Evolutionary conservation across 192 early-diverging fungal species (phyloP).

Genomic region (Coemansia sp.): DNA sequence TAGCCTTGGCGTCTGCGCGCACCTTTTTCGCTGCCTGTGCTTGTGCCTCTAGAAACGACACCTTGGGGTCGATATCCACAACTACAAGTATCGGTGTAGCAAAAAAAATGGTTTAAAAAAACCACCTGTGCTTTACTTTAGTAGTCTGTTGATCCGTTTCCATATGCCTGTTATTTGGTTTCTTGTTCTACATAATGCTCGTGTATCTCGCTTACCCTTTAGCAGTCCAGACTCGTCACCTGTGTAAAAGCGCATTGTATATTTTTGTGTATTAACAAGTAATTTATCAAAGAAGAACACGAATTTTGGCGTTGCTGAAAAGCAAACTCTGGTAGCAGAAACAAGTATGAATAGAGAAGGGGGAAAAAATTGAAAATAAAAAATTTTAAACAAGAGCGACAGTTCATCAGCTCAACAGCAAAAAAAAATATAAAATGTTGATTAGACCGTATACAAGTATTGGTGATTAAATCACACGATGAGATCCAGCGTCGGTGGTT

Average conservation of each 20-base stretch:
- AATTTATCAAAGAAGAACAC: no score
- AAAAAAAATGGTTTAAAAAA: no score
- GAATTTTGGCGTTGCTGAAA: no score
- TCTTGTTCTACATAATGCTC: no score
- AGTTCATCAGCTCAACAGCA: not conserved
- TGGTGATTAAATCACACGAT: not conserved
- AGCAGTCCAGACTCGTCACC: slow-evolving; percentile 52
- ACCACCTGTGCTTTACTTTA: no score
- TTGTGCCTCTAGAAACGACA: slow-evolving; percentile 39
- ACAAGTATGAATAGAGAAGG: no score
- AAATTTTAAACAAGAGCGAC: not conserved
- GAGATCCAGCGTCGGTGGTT: slow-evolving; percentile 25
- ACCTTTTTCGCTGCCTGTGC: slow-evolving; percentile 41
- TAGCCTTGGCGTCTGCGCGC: slow-evolving; percentile 38
- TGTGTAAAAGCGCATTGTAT: slow-evolving; percentile 53
- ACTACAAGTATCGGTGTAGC: no score
- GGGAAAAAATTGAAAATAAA: not conserved
- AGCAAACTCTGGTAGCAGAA: no score
- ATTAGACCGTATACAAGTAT: not conserved
- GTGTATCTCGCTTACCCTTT: slow-evolving; percentile 19
- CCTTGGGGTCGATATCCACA: slow-evolving; percentile 38
- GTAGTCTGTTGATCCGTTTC: no score
- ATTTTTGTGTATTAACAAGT: no score
- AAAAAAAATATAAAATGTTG: not conserved
- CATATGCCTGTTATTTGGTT: no score